Evolutionary conservation across 2,329 filamentous ascomycete genomes (phyloP).

Genomic region (Pseudogymnoascus sp.): DNA sequence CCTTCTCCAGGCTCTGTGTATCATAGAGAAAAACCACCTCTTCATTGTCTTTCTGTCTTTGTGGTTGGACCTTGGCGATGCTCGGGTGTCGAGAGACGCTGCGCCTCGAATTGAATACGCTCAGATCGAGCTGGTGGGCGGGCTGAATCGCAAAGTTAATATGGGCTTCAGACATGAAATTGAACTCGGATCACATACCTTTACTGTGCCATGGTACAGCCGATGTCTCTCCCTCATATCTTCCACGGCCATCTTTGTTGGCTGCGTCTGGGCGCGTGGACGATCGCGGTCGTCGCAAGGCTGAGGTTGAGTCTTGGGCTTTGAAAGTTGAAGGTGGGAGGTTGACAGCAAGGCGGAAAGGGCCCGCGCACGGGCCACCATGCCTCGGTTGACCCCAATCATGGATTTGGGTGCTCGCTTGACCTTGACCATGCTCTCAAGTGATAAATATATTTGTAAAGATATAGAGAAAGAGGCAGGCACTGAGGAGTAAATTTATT

Average conservation of each 20-base stretch:
- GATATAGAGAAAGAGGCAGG: not conserved
- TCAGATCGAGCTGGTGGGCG: not conserved
- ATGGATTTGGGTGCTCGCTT: slow-evolving; percentile 6
- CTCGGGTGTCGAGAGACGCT: not conserved
- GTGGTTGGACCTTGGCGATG: not conserved
- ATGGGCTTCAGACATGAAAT: not conserved
- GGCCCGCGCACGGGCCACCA: slow-evolving; percentile 6
- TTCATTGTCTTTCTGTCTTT: not conserved
- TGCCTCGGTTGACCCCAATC: slow-evolving; percentile 7
- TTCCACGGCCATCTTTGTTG: not conserved
- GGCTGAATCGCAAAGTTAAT: not conserved
- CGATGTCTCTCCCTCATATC: not conserved
- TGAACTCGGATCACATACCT: not conserved
- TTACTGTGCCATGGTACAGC: not conserved
- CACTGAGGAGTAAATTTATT: not conserved
- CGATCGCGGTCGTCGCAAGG: not conserved
- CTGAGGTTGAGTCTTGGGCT: not conserved
- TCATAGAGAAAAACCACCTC: not conserved
- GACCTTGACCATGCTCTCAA: not conserved
- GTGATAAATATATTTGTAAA: not conserved
- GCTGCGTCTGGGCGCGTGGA: not conserved
- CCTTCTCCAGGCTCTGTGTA: slow-evolving; percentile 23
- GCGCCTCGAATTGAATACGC: not conserved
- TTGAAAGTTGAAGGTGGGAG: not conserved
- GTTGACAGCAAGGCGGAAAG: not conserved